Evolutionary conservation across 768 basidiomycete species (phyloP).

Genomic region (Tulasnella sp.): DNA sequence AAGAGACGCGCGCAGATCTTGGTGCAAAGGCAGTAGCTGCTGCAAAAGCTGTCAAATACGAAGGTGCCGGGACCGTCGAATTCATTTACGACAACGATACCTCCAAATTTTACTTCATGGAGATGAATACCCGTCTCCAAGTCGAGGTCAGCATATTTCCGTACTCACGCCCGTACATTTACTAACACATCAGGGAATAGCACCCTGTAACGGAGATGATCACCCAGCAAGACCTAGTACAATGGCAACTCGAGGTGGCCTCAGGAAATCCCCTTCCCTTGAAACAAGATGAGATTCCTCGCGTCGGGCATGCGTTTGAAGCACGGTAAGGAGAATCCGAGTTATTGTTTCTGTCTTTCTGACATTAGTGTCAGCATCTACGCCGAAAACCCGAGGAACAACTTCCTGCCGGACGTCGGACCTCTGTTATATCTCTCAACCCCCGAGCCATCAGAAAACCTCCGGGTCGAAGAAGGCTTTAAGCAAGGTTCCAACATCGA

Average conservation of each 20-base stretch:
- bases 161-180: background rate
- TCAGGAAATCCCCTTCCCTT: conserved; percentile 79
- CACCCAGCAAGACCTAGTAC: conserved; percentile 84
- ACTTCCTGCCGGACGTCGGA: conserved; percentile 88
- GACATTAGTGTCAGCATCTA: conserved; percentile 42
- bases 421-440: conserved; percentile 67
- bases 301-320: conserved; percentile 88
- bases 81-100: conserved; percentile 94
- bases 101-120: conserved; percentile 84
- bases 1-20: conserved; percentile 66
- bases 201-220: conserved; percentile 95
- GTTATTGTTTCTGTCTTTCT: background rate
- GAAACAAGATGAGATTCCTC: conserved; percentile 61
- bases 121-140: conserved; percentile 57
- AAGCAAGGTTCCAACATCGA: conserved; percentile 65
- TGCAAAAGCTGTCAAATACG: conserved; percentile 83
- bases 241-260: conserved; percentile 91
- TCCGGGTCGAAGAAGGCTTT: conserved; percentile 89
- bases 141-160: conserved; percentile 39
- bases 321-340: conserved; percentile 36
- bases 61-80: conserved; percentile 89
- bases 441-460: conserved; percentile 51
- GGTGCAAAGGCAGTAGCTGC: conserved; percentile 82
- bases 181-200: conserved; percentile 7
- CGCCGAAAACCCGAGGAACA: conserved; percentile 86